Evolutionary conservation across 2,329 filamentous ascomycete species (phyloP), one percentile per base, ranked within the genome.

Genomic region (Ilyonectria sp.): DNA sequence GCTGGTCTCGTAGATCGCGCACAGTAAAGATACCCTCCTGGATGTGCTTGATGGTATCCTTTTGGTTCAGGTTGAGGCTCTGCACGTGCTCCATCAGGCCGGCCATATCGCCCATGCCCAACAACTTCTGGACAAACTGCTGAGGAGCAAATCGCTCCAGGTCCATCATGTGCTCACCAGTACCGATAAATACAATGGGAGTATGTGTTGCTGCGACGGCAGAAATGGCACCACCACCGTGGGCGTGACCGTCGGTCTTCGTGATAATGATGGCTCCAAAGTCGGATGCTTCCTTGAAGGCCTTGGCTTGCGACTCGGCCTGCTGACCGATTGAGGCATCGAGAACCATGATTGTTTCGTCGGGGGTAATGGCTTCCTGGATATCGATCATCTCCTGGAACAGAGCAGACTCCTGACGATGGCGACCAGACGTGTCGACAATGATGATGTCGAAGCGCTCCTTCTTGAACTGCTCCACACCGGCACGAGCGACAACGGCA

Each of bases 311-410:
- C 2, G 93, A 91, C 82, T 99, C 96, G 7, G 96, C 96, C 73
- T 96, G 93, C 79, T 99, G 96, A 79, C 96, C 96, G 74, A 99
- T 99, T 37, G 94, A 97, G 29, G 95, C 93, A 80, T 99, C 96
- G 31, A 99, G 88, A 13, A 99, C 96, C 92, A 99, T 97, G 82
- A 99, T 97, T 0, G 96, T 99, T 84, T 99, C 95, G 78, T 99
- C 94, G 0, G 96, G 75, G 60, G 89, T 90, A 52, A 99, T 93
- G 1, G 96, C 96, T 13, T 88, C 87, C 79, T 99, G 96, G 67
- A 99, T 98, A 78, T 99, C 95, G 68, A 94, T 89, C 96, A 99
- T 99, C 82, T 99, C 96, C 70, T 95, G 93, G 82, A 99, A 99
- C 4, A 99, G 86, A 11, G 97, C 95, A 76, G 94, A 91, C 82